These are phyloP conservation scores for Umbelopsis vinacea DNA, from an alignment of 192 early-diverging fungal species.

Conservation along the genomic window DNA sequence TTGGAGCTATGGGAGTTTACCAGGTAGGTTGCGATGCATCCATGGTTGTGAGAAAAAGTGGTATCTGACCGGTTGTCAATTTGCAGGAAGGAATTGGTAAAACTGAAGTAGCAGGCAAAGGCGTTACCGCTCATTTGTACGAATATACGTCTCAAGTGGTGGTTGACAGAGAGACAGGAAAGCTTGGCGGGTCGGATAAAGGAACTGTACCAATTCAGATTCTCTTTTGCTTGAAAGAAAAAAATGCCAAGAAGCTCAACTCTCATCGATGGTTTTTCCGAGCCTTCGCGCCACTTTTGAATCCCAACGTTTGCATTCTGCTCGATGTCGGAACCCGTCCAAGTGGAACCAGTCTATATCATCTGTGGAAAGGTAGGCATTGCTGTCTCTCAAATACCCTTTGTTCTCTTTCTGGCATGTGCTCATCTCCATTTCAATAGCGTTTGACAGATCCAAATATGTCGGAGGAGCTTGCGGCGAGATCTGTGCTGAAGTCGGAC, in stretches of 20 bases:
- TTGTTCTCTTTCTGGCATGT: no score
- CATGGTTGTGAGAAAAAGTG: neutral
- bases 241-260: conserved; percentile 94
- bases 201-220: conserved; percentile 85
- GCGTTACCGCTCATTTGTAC: conserved; percentile 83
- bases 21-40: conserved; percentile 52
- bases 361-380: conserved; percentile 75
- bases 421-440: neutral
- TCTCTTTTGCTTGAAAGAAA: conserved; percentile 92
- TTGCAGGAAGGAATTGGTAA: conserved; percentile 65
- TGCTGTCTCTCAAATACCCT: no score
- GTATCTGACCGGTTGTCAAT: neutral
- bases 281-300: conserved; percentile 80
- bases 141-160: conserved; percentile 86
- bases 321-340: conserved; percentile 95
- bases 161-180: conserved; percentile 65
- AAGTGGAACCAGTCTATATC: conserved; percentile 79
- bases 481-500: conserved; percentile 86
- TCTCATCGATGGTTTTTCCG: conserved; percentile 98
- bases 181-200: conserved; percentile 65
- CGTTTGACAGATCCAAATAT: conserved; percentile 76
- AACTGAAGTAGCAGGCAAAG: conserved; percentile 68
- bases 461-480: conserved; percentile 94
- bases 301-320: conserved; percentile 86
- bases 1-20: conserved; percentile 81